phyloP scores from a whole-genome alignment of 495 filamentous ascomycete genomes.

The Lasiosphaeris hirsuta region DNA sequence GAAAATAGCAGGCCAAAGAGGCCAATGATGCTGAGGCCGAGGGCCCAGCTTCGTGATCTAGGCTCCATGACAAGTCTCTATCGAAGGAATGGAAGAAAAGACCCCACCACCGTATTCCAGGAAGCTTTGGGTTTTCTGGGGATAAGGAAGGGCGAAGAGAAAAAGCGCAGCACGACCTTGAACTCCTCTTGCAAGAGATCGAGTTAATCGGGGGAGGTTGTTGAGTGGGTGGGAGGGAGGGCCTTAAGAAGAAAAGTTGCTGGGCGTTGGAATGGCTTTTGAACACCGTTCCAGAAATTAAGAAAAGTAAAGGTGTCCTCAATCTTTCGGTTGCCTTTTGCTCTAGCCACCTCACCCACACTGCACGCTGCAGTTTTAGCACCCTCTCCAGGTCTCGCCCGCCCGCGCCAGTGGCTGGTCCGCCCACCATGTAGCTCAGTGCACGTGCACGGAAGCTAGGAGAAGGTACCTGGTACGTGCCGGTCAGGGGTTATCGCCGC shows the following conservation, averaged over 20 bases:
- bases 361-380: slow-evolving; percentile 12
- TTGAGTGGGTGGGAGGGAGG: slow-evolving; percentile 3
- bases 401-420: slow-evolving; percentile 2
- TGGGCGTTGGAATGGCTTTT: slow-evolving; percentile 11
- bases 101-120: slow-evolving; percentile 11
- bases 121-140: slow-evolving; percentile 12
- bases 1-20: slow-evolving; percentile 75
- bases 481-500: background rate
- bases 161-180: background rate
- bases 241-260: slow-evolving; percentile 2
- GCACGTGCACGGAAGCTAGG: slow-evolving; percentile 3
- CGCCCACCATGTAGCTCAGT: background rate
- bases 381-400: slow-evolving; percentile 5
- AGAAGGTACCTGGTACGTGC: slow-evolving; percentile 14
- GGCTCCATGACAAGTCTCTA: slow-evolving; percentile 45
- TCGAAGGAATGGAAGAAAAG: slow-evolving; percentile 13
- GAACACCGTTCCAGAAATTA: slow-evolving; percentile 9
- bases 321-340: slow-evolving; percentile 21
- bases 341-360: slow-evolving; percentile 23
- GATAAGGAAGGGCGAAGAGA: slow-evolving; percentile 10
- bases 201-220: background rate
- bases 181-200: background rate
- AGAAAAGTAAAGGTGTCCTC: slow-evolving; percentile 34
- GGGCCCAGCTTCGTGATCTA: slow-evolving; percentile 49
- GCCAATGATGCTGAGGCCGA: slow-evolving; percentile 45